Evolutionary conservation across 1,284 basidiomycete species (phyloP).

Genomic region (Inonotus hispidus): DNA sequence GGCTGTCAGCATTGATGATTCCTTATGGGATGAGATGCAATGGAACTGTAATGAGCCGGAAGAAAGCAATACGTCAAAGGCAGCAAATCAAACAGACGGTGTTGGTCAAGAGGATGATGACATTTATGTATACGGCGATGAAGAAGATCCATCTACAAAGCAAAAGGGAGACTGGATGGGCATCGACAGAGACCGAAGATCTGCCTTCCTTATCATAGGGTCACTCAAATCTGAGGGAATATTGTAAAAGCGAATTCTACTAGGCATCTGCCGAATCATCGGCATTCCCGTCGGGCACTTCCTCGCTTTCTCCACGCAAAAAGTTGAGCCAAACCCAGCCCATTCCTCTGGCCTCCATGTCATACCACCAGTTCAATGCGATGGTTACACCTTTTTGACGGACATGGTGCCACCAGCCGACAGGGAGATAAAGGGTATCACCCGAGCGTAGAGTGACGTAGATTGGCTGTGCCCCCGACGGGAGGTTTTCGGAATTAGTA

Average conservation of each 20-base stretch:
- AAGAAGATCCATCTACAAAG: conserved; percentile 40
- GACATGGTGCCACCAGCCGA: conserved; percentile 91
- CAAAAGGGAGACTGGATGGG: conserved; percentile 64
- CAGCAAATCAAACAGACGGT: conserved; percentile 21
- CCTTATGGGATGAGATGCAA: conserved; percentile 72
- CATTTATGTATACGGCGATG: conserved; percentile 49
- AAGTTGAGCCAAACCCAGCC: conserved; percentile 63
- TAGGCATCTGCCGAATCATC: neutral
- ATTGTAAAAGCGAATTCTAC: conserved; percentile 33
- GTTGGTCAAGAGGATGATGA: conserved; percentile 32
- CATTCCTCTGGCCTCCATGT: conserved; percentile 66
- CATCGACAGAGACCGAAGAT: conserved; percentile 66
- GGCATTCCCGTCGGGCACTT: conserved; percentile 17
- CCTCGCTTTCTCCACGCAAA: conserved; percentile 43
- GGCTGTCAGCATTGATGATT: conserved; percentile 67
- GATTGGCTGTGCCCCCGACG: conserved; percentile 54
- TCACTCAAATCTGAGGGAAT: conserved; percentile 66
- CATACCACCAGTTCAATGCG: conserved; percentile 89
- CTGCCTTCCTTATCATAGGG: conserved; percentile 71
- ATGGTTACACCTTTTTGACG: conserved; percentile 59
- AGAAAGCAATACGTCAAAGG: conserved; percentile 34
- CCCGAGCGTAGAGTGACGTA: conserved; percentile 62
- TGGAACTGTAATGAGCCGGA: conserved; percentile 53
- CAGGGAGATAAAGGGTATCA: conserved; percentile 83
- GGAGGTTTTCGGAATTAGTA: conserved; percentile 37